Evolutionary conservation across 2,329 filamentous ascomycete genomes (phyloP).

Genomic region (Pseudocercospora musae): DNA sequence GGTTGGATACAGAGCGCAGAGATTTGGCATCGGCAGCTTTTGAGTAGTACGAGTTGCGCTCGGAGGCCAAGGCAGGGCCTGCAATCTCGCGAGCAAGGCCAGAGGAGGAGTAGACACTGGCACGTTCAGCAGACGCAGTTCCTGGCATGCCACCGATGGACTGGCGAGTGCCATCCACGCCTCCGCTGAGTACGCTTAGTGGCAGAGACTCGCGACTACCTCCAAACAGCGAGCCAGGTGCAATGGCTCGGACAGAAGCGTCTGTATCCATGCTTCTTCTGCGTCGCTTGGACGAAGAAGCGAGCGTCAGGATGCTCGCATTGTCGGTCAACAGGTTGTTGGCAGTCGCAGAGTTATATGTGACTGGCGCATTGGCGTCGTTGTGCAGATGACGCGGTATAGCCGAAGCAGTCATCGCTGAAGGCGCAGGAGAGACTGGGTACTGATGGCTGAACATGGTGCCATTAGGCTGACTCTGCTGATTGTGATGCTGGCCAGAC

Average conservation of each 20-base stretch:
- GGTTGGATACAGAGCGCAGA: constrained; percentile 32
- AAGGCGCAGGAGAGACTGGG: constrained; percentile 42
- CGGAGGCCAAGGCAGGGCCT: constrained; percentile 61
- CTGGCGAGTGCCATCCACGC: constrained; percentile 47
- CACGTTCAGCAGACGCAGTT: constrained; percentile 59
- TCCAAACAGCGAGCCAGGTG: constrained; percentile 77
- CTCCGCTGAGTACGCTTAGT: constrained; percentile 69
- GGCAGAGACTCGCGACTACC: constrained; percentile 77
- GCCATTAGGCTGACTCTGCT: constrained; percentile 31
- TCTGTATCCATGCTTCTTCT: constrained; percentile 81
- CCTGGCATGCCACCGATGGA: constrained; percentile 49
- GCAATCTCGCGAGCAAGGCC: constrained; percentile 44
- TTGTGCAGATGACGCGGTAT: constrained; percentile 66
- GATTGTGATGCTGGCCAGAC: constrained; percentile 35
- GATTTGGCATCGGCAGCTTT: constrained; percentile 46
- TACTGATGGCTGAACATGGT: constrained; percentile 60
- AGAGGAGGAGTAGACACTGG: constrained; percentile 63
- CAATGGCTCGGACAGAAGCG: constrained; percentile 78
- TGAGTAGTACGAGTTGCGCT: constrained; percentile 78
- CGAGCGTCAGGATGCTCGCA: constrained; percentile 79
- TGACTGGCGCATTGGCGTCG: constrained; percentile 39
- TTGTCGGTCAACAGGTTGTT: constrained; percentile 82
- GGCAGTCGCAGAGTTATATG: constrained; percentile 73
- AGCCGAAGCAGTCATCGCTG: constrained; percentile 65
- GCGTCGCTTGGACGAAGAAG: constrained; percentile 76